Evolutionary conservation across 176 grass and related monocot genomes (phyloP).

Genomic region (Areca catechu): DNA sequence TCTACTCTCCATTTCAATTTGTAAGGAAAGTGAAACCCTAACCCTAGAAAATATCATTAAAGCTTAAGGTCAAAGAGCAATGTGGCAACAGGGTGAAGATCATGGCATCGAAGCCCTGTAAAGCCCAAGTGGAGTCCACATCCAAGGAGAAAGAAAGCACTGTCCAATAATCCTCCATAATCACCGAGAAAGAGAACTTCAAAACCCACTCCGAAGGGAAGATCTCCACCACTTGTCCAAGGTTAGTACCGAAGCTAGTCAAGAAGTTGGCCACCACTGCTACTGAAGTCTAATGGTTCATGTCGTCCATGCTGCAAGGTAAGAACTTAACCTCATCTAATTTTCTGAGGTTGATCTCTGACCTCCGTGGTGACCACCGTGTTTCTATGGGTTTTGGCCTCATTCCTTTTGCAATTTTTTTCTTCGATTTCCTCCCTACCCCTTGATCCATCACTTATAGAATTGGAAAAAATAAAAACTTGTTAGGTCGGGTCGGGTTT

Average conservation of each 20-base stretch:
- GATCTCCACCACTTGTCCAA: constrained; percentile 25
- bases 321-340: constrained; percentile 43
- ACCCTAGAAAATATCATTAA: constrained; percentile 43
- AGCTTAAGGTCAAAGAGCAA: constrained; percentile 70
- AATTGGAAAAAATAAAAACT: too few relatives aligned
- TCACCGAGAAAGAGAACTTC: constrained; percentile 36
- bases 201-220: constrained; percentile 24
- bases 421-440: too few relatives aligned
- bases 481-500: too few relatives aligned
- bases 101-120: constrained; percentile 9
- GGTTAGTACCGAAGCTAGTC: constrained; percentile 7
- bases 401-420: too few relatives aligned
- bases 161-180: not conserved
- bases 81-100: constrained; percentile 37
- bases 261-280: not conserved
- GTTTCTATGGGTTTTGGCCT: constrained; percentile 7
- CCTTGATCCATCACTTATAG: too few relatives aligned
- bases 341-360: constrained; percentile 28
- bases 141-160: constrained; percentile 1
- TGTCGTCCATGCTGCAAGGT: constrained; percentile 66
- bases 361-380: constrained; percentile 18
- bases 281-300: constrained; percentile 46
- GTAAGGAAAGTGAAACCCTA: constrained; percentile 1
- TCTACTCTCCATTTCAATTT: too few relatives aligned
- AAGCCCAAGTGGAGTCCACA: not conserved